Percentiles rank a stretch among this genome's conserved stretches.
Evolutionary conservation across 148 eudicot genomes (phyloP).

Genomic region (Drosera capensis): DNA sequence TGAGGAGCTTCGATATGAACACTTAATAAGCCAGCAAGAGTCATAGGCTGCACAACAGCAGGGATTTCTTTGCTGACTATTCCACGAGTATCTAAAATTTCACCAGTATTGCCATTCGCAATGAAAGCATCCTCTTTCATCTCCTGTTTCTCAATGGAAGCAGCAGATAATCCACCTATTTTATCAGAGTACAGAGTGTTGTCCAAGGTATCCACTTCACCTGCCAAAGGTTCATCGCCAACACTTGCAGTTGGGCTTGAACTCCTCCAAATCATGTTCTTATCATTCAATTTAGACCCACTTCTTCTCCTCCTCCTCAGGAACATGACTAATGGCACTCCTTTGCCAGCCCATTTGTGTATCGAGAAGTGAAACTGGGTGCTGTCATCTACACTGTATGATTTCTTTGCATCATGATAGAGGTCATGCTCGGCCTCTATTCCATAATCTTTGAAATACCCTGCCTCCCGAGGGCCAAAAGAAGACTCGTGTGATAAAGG

Average conservation of each 20-base stretch:
- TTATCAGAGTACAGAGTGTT: conserved; percentile 8
- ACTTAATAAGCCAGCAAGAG: conserved; percentile 3
- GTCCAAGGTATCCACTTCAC: conserved; percentile 5
- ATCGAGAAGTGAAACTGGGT: conserved; percentile 77
- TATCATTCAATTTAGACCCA: conserved; percentile 20
- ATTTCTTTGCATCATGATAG: conserved; percentile 10
- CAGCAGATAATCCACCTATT: conserved; percentile 4
- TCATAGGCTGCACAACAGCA: conserved; percentile 4
- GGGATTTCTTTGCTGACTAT: conserved; percentile 6
- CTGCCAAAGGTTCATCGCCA: conserved; percentile 7
- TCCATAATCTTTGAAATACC: conserved; percentile 12
- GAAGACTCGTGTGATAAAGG: conserved; percentile 32
- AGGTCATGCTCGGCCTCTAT: conserved; percentile 5
- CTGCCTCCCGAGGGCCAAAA: conserved; percentile 12
- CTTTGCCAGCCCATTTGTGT: conserved; percentile 72
- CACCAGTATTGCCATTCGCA: conserved; percentile 2
- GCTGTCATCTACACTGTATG: conserved; percentile 14
- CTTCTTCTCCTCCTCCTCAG: conserved; percentile 19
- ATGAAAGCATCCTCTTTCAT: conserved; percentile 4
- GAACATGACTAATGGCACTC: conserved; percentile 40
- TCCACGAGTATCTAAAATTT: conserved; percentile 2
- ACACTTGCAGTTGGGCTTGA: conserved; percentile 10
- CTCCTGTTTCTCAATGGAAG: conserved; percentile 7
- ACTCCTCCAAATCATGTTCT: conserved; percentile 10
- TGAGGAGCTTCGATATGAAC: conserved; percentile 1